Percentiles rank a stretch among this genome's conserved stretches.
Conservation (phyloP, 768 basidiomycete species). For the Epithele typhae region DNA sequence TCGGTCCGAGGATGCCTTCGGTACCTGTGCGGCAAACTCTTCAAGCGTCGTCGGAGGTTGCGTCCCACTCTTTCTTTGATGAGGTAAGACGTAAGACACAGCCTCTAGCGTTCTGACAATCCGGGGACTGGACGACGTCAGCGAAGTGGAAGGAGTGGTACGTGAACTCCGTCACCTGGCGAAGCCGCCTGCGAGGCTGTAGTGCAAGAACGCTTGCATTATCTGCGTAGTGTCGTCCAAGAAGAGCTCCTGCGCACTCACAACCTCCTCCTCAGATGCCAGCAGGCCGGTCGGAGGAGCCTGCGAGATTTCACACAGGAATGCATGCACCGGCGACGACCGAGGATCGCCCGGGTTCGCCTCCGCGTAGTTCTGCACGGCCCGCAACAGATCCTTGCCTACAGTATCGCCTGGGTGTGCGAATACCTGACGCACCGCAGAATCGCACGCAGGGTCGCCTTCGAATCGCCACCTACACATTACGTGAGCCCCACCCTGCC, state of each 20-base stretch:
- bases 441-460: conserved; percentile 18
- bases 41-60: not conserved
- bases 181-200: conserved; percentile 34
- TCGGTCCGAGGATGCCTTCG: conserved; percentile 21
- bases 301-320: conserved; percentile 11
- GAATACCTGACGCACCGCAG: conserved; percentile 13
- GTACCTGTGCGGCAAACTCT: not conserved
- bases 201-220: conserved; percentile 31
- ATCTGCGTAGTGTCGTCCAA: conserved; percentile 29
- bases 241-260: conserved; percentile 26
- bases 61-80: conserved; percentile 1
- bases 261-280: conserved; percentile 18
- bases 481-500: too few relatives aligned
- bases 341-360: not conserved
- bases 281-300: conserved; percentile 17
- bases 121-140: conserved; percentile 22
- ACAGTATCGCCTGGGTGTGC: conserved; percentile 9
- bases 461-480: conserved; percentile 17
- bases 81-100: conserved; percentile 32
- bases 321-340: not conserved
- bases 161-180: conserved; percentile 21
- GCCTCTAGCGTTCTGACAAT: conserved; percentile 30
- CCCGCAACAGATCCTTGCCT: conserved; percentile 18
- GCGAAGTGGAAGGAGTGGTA: too few relatives aligned
- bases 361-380: not conserved